These are phyloP conservation scores for Rhodotorula kratochvilovae DNA, from an alignment of 768 basidiomycete species.

Conservation along the genomic window DNA sequence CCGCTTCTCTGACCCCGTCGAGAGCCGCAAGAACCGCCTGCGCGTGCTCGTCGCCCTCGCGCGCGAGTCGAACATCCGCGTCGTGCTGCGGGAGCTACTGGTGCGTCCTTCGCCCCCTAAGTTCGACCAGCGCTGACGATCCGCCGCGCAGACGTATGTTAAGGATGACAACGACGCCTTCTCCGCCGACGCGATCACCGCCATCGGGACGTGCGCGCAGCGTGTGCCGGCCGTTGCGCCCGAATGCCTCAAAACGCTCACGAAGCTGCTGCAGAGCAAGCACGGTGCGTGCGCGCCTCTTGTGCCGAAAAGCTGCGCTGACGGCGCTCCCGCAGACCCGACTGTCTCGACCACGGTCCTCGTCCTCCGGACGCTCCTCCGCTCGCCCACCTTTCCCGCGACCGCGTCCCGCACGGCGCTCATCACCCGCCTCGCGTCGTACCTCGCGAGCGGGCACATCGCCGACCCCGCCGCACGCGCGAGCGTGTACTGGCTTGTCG, in stretches of 20 bases:
- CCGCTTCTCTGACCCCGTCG: conserved; percentile 58
- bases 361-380: conserved; percentile 28
- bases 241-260: conserved; percentile 67
- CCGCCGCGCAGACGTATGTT: conserved; percentile 62
- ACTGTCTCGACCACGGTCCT: conserved; percentile 34
- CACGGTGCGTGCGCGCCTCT: conserved; percentile 8
- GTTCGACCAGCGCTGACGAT: too few species aligned
- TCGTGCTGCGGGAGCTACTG: conserved; percentile 74
- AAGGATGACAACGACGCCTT: conserved; percentile 71
- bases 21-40: conserved; percentile 71
- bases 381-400: conserved; percentile 8
- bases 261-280: conserved; percentile 20
- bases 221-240: conserved; percentile 64
- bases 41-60: conserved; percentile 65
- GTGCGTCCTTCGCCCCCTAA: conserved; percentile 53
- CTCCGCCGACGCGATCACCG: conserved; percentile 67
- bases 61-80: conserved; percentile 62
- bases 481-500: conserved; percentile 86
- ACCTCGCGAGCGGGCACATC: conserved; percentile 17
- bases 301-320: too few species aligned
- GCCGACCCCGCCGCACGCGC: conserved; percentile 59
- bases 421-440: conserved; percentile 29
- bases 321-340: background rate
- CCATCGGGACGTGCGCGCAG: conserved; percentile 70
- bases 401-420: conserved; percentile 9